These are phyloP conservation scores for Phytophthora kernoviae DNA, from an alignment of 352 stramenopile species.

Conservation along the genomic window DNA sequence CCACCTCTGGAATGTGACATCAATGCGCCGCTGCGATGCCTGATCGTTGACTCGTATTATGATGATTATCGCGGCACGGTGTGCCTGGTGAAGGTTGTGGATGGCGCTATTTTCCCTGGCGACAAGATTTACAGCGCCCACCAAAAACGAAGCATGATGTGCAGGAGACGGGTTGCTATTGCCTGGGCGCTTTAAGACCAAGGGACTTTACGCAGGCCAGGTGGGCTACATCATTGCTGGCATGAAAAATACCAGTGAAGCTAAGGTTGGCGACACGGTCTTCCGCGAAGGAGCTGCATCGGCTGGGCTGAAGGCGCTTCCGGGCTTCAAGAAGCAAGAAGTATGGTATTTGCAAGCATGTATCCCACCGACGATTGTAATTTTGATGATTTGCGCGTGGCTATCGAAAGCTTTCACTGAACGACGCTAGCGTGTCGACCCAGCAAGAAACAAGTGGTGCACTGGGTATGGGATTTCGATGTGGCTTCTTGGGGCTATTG, in stretches of 20 bases:
- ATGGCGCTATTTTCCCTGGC: slow-evolving; percentile 89
- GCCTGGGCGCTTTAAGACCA: slow-evolving; percentile 81
- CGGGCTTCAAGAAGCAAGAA: slow-evolving; percentile 80
- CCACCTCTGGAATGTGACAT: slow-evolving; percentile 61
- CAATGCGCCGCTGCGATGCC: slow-evolving; percentile 81
- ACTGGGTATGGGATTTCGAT: slow-evolving; percentile 96
- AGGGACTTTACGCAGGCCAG: slow-evolving; percentile 89
- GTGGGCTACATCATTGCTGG: slow-evolving; percentile 97
- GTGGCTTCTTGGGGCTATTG: slow-evolving; percentile 97
- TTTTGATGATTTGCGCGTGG: slow-evolving; percentile 96
- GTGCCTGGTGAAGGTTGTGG: slow-evolving; percentile 94
- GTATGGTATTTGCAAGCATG: slow-evolving; percentile 99
- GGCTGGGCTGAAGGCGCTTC: slow-evolving; percentile 58
- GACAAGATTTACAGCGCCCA: slow-evolving; percentile 81
- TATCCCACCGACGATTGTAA: slow-evolving; percentile 96
- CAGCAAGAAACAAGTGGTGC: slow-evolving; percentile 95
- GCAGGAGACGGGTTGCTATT: slow-evolving; percentile 96
- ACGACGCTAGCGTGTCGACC: slow-evolving; percentile 96
- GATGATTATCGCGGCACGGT: slow-evolving; percentile 95
- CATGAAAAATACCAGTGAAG: slow-evolving; percentile 97
- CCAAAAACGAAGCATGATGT: slow-evolving; percentile 92
- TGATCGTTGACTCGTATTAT: slow-evolving; percentile 98
- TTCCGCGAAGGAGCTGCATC: slow-evolving; percentile 64
- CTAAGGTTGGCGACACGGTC: slow-evolving; percentile 91
- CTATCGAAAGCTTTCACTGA: slow-evolving; percentile 97